Evolutionary conservation across 495 filamentous ascomycete species (phyloP).

Genomic region (Penicillium atrosanguineum): DNA sequence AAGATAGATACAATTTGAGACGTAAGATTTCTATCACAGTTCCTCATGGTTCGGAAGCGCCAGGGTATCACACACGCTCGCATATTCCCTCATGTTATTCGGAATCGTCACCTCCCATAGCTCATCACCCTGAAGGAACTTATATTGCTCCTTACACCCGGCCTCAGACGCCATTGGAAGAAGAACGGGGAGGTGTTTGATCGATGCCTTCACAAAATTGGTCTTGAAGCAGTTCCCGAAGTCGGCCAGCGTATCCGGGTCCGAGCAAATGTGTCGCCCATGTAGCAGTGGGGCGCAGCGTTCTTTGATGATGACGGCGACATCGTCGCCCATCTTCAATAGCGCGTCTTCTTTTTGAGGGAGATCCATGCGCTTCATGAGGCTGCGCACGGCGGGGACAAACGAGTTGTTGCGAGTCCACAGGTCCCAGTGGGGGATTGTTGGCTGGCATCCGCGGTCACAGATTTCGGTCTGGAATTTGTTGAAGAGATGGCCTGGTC

Average conservation of each 20-base stretch:
- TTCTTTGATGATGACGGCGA: constrained; percentile 38
- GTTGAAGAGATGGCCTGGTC: constrained; percentile 34
- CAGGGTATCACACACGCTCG: constrained; percentile 35
- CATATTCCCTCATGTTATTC: constrained; percentile 45
- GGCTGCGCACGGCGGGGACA: constrained; percentile 38
- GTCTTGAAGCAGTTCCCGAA: constrained; percentile 47
- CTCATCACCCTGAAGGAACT: constrained; percentile 34
- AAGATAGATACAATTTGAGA: background rate
- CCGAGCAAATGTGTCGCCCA: constrained; percentile 40
- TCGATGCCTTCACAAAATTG: constrained; percentile 35
- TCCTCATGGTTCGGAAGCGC: constrained; percentile 2
- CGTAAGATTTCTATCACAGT: constrained; percentile 23
- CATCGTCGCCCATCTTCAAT: constrained; percentile 41
- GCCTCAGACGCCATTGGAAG: constrained; percentile 42
- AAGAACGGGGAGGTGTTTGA: constrained; percentile 32
- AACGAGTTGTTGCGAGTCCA: constrained; percentile 47
- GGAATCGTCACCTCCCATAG: constrained; percentile 43
- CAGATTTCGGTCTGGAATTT: constrained; percentile 45
- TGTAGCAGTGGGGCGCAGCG: constrained; percentile 33
- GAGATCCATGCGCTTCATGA: constrained; percentile 35
- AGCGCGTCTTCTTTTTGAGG: constrained; percentile 35
- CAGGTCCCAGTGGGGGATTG: constrained; percentile 45
- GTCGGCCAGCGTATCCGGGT: constrained; percentile 33
- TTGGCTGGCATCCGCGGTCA: constrained; percentile 40
- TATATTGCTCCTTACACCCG: constrained; percentile 35